Evolutionary conservation across 164 flowering plant genomes (phyloP).

Genomic region (Vitis cinerea): DNA sequence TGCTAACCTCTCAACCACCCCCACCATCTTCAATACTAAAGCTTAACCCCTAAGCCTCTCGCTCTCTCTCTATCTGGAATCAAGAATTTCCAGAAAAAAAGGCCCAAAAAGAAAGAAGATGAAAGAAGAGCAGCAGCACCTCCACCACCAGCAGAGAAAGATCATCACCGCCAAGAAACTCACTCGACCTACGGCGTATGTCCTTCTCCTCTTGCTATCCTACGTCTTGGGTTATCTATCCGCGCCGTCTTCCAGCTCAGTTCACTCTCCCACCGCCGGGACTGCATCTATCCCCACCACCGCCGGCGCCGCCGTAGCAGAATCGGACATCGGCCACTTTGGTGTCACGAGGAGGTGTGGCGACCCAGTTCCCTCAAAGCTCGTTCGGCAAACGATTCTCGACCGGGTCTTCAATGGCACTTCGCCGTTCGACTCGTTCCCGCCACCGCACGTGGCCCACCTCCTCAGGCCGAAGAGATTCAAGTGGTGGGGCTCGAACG

Average conservation of each 20-base stretch:
- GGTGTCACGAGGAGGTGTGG: conserved; percentile 39
- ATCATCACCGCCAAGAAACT: conserved; percentile 9
- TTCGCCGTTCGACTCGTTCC: conserved; percentile 60
- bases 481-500: conserved; percentile 76
- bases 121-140: conserved; percentile 17
- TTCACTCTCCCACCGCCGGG: conserved; percentile 2
- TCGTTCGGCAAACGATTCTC: conserved; percentile 44
- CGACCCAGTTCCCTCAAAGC: conserved; percentile 32
- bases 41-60: neutral
- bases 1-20: neutral
- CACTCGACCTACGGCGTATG: conserved; percentile 16
- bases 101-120: neutral
- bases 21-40: neutral
- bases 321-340: conserved; percentile 33
- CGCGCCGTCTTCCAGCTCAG: conserved; percentile 9
- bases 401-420: conserved; percentile 49
- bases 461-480: conserved; percentile 33
- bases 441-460: conserved; percentile 39
- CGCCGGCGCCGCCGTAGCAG: neutral
- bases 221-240: conserved; percentile 43
- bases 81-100: neutral
- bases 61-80: neutral
- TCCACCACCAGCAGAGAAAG: conserved; percentile 1
- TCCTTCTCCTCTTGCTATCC: conserved; percentile 32
- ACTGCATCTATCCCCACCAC: neutral